Evolutionary conservation across 805 yeast species (phyloP), one percentile per base, ranked within the genome.

Genomic region (Wickerhamiella alocasiicola): DNA sequence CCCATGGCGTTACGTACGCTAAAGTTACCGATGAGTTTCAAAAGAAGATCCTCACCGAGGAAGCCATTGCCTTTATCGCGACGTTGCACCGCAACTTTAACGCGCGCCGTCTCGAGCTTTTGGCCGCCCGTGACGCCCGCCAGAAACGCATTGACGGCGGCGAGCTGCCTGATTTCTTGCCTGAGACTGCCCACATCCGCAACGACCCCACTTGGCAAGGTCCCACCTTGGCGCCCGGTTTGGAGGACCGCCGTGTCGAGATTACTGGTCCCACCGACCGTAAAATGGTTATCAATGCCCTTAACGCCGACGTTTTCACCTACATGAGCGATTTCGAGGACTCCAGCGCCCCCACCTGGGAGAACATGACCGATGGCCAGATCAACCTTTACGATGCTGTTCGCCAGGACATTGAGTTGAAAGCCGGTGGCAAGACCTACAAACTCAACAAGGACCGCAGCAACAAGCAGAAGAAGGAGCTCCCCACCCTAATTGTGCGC

Each of bases 301-400:
- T 76, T 54, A 76, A 76, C 62, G 68, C 81, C 12, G 67, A 67
- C 32, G 83, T 77, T 35, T 78, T 76, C 53, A 76, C 82, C 35
- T 78, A 77, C 62, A 78, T 77, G 83, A 76, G 81, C 41, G 83
- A 78, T 56, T 77, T 77, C 48, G 83, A 78, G 62, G 83, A 77
- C 59, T 75, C 81, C 18, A 66, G 73, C 56, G 72, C 82, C 27
- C 83, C 83, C 35, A 75, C 81, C 32, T 76, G 83, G 83, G 54
- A 56, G 54, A 76, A 76, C 61, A 62, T 73, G 62, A 70, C 72
- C 42, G 78, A 74, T 44, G 83, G 83, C 40, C 83, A 78, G 60
- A 75, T 72, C 49, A 77, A 77, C 57, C 65, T 77, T 50, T 76
- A 71, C 60, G 83, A 77, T 51, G 83, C 74, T 30, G 76, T 77